Conservation (phyloP, 306 rosid species). For the Morella rubra region DNA sequence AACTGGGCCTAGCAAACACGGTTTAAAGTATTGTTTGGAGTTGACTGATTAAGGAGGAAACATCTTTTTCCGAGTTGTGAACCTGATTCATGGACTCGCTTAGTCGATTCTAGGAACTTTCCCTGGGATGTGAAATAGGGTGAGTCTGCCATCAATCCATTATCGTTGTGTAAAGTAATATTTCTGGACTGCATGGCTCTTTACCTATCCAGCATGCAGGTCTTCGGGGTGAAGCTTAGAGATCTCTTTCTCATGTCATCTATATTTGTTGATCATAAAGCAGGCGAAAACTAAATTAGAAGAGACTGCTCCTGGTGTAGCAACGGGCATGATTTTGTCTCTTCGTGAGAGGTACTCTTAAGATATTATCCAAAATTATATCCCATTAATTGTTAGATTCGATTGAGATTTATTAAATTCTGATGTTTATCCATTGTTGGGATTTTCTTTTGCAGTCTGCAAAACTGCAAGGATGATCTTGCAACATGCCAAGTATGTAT, state of each 20-base stretch:
- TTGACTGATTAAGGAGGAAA: neutral
- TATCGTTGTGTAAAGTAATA: neutral
- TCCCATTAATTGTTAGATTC: neutral
- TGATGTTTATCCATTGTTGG: neutral
- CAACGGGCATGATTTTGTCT: constrained; percentile 91
- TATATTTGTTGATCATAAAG: constrained; percentile 13
- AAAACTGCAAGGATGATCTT: constrained; percentile 64
- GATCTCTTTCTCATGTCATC: neutral
- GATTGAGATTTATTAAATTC: constrained; percentile 15
- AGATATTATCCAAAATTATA: neutral
- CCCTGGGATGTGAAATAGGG: neutral
- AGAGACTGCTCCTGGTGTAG: constrained; percentile 85
- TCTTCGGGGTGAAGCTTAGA: neutral
- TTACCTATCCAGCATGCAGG: neutral
- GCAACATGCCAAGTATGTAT: constrained; percentile 68
- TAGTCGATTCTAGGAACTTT: neutral
- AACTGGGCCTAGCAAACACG: neutral
- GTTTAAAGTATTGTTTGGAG: neutral
- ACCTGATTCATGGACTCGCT: neutral
- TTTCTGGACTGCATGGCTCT: neutral
- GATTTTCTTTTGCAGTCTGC: constrained; percentile 67
- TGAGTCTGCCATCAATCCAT: neutral
- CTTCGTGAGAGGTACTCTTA: constrained; percentile 81
- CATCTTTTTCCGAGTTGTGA: neutral
- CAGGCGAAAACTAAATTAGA: constrained; percentile 61